Conservation (phyloP, 2,329 filamentous ascomycete genomes). For the Elsinoe perseae region DNA sequence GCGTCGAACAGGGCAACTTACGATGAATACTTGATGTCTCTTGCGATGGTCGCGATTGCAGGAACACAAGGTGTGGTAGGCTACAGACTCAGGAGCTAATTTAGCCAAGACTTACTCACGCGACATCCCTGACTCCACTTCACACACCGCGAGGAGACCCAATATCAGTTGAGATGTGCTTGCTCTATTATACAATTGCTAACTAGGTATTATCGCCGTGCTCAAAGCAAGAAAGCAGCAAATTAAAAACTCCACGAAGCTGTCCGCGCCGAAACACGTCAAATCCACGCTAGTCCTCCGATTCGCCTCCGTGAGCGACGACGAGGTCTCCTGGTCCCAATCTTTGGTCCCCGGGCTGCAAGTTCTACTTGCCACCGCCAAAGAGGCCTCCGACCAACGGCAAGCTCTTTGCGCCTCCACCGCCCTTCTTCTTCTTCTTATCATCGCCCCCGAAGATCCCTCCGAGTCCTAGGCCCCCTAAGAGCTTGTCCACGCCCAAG, state of each 20-base stretch:
- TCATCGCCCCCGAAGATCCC: conserved; percentile 50
- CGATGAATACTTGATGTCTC: no score
- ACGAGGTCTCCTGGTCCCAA: background rate
- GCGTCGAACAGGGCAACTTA: no score
- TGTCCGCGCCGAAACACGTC: conserved; percentile 9
- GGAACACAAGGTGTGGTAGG: no score
- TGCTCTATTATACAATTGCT: conserved; percentile 9
- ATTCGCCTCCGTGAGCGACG: no score
- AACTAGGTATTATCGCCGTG: conserved; percentile 4
- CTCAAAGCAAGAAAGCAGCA: background rate
- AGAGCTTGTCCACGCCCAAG: conserved; percentile 65
- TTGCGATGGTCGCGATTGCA: no score
- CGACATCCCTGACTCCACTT: background rate
- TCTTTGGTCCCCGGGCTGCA: background rate
- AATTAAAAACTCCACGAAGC: background rate
- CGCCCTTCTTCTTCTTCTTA: conserved; percentile 36
- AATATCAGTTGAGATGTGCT: conserved; percentile 4
- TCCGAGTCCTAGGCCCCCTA: conserved; percentile 62
- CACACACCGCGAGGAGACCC: background rate
- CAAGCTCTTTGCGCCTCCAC: conserved; percentile 31
- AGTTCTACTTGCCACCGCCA: conserved; percentile 34
- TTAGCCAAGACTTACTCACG: background rate
- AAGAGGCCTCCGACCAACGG: conserved; percentile 43
- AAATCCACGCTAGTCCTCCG: background rate
- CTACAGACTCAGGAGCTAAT: no score